Conservation (phyloP, 2,329 filamentous ascomycete species). For the Malbranchea zuffiana region DNA sequence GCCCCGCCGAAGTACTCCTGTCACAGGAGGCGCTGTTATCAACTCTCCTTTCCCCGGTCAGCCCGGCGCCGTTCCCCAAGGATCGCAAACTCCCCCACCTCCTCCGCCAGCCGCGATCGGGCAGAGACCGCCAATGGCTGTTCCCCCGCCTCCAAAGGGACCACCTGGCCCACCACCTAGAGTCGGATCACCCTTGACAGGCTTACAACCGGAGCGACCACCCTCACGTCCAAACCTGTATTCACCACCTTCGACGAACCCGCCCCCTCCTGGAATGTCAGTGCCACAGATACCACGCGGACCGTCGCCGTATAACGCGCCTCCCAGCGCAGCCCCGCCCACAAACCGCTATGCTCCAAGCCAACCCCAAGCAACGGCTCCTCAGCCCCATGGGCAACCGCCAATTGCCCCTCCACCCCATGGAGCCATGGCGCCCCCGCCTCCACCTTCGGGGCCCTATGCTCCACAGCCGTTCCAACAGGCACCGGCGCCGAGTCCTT, state of each 20-base stretch:
- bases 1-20: conserved; percentile 64
- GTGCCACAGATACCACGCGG: conserved; percentile 56
- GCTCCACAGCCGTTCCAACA: conserved; percentile 41
- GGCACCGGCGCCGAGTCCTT: conserved; percentile 31
- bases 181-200: conserved; percentile 56
- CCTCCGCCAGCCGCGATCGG: conserved; percentile 40
- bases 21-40: conserved; percentile 48
- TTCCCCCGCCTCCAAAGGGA: conserved; percentile 14
- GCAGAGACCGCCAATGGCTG: conserved; percentile 37
- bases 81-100: conserved; percentile 22
- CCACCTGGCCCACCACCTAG: conserved; percentile 49
- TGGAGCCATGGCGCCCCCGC: conserved; percentile 26
- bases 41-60: conserved; percentile 67
- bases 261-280: conserved; percentile 30
- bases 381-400: conserved; percentile 34
- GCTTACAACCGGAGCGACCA: conserved; percentile 41
- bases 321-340: conserved; percentile 58
- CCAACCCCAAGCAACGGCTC: conserved; percentile 45
- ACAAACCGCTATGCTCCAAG: conserved; percentile 64
- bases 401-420: conserved; percentile 41
- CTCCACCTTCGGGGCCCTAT: conserved; percentile 46
- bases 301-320: conserved; percentile 75
- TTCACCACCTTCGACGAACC: conserved; percentile 44
- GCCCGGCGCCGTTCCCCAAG: conserved; percentile 33
- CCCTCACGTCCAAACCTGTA: conserved; percentile 52